Evolutionary conservation across 177 flowering plant genomes (phyloP).

Genomic region (Vitis hybrid): DNA sequence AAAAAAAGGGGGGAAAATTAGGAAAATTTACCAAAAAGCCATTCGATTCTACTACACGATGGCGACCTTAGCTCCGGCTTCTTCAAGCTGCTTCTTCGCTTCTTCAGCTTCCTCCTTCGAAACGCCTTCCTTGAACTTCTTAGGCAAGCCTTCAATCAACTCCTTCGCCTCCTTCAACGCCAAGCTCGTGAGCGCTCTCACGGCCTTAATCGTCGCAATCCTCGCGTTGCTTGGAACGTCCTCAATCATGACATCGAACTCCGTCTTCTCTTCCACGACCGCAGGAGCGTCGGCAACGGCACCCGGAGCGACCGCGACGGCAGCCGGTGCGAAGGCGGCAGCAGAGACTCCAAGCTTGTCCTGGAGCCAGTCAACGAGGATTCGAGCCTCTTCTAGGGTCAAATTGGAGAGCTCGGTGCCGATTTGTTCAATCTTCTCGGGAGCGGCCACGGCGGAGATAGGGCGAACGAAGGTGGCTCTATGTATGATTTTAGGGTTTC

Average conservation of each 20-base stretch:
- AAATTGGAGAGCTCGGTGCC: slow-evolving; percentile 58
- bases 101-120: slow-evolving; percentile 93
- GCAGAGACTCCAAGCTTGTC: slow-evolving; percentile 90
- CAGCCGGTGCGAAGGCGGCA: slow-evolving; percentile 78
- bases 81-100: slow-evolving; percentile 95
- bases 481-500: slow-evolving; percentile 27
- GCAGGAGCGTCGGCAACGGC: slow-evolving; percentile 43
- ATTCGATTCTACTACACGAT: slow-evolving; percentile 38
- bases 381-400: slow-evolving; percentile 72
- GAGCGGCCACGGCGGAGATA: slow-evolving; percentile 52
- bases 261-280: slow-evolving; percentile 89
- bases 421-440: slow-evolving; percentile 62
- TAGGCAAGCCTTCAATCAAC: slow-evolving; percentile 88
- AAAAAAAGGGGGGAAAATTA: too few relatives aligned
- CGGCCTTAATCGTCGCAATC: slow-evolving; percentile 86
- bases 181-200: slow-evolving; percentile 76
- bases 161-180: slow-evolving; percentile 98
- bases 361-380: slow-evolving; percentile 74
- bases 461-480: slow-evolving; percentile 45
- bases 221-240: slow-evolving; percentile 89
- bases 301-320: slow-evolving; percentile 34
- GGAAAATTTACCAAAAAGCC: too few relatives aligned
- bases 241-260: slow-evolving; percentile 87
- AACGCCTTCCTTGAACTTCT: slow-evolving; percentile 82
- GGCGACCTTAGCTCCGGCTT: slow-evolving; percentile 80